These are phyloP conservation scores for Tuber borchii DNA, from an alignment of 495 filamentous ascomycete species.

Conservation along the genomic window DNA sequence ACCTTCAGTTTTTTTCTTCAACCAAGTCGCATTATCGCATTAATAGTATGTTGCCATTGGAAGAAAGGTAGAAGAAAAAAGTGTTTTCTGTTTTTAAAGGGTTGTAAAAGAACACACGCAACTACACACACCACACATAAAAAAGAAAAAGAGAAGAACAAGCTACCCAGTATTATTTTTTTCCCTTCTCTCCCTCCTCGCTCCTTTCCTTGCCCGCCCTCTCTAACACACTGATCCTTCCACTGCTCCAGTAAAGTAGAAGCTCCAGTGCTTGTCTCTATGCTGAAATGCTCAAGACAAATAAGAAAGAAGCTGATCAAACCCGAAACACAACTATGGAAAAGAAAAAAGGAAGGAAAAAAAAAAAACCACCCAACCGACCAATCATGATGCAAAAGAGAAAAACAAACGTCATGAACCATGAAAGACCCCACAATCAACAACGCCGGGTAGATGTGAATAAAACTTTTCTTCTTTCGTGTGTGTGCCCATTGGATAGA, in stretches of 20 bases:
- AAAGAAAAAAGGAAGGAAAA: constrained; percentile 7
- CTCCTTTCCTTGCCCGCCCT: background rate
- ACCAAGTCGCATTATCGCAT: background rate
- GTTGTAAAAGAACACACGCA: constrained; percentile 12
- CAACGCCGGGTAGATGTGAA: constrained; percentile 38
- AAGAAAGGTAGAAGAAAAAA: background rate
- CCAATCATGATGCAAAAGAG: constrained; percentile 13
- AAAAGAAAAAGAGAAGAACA: constrained; percentile 19
- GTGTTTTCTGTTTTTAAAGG: background rate
- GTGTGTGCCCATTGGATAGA: constrained; percentile 18
- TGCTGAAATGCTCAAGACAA: constrained; percentile 4
- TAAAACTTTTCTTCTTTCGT: constrained; percentile 30
- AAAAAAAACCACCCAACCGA: constrained; percentile 18
- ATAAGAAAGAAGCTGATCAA: background rate
- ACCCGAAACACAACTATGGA: constrained; percentile 4
- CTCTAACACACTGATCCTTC: background rate
- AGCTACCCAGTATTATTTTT: constrained; percentile 24
- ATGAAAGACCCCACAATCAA: constrained; percentile 35
- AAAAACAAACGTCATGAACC: constrained; percentile 31
- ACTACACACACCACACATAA: constrained; percentile 1
- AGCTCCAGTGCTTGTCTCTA: constrained; percentile 1
- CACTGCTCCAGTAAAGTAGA: background rate
- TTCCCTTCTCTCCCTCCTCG: constrained; percentile 13
- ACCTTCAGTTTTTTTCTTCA: background rate
- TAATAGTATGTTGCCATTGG: background rate